Base-by-base conservation (phyloP, 2,329 filamentous ascomycete species). In the Zymoseptoria brevis region DNA sequence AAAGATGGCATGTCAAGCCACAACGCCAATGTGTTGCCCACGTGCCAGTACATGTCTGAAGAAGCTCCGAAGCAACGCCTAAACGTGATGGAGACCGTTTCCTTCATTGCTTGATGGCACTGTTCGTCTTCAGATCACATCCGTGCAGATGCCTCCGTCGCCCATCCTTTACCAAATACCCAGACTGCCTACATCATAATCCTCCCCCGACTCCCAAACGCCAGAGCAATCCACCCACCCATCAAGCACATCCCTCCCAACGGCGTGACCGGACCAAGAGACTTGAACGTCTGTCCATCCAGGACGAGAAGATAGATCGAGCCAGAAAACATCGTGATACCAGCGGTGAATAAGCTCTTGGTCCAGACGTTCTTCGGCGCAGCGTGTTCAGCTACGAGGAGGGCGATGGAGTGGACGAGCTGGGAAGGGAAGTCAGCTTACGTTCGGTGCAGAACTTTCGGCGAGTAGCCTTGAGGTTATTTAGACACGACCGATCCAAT, bases 271-370 rank as follows among this genome's bases (percentile, higher is more conserved):
- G 86, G 85, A 0, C 86, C 85, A 62, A 87, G 60, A 57, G 77
- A 74, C 68, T 80, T 81, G 74, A 85, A 86, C 26, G 78, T 75
- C 66, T 81, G 77, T 19, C 84, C 81, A 72, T 87, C 81, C n/a
- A 88, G 75, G 0, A 82, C 78, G 8, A 88, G 77, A 8, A 83
- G 75, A 70, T 88, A 88, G 63, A 88, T 80, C 68, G 80, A 83
- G 1, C 86, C 86, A 60, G 80, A 83, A 73, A 88, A 88, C 78
- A 87, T 80, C 3, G 82, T 83, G 76, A 87, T 87, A 55, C 86
- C 85, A 0, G 82, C 82, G 0, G 81, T 81, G 69, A 87, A 82
- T n/a, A 87, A 75, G 1, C 74, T 57, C 54, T 72, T 73, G 55
- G 81, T 80, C 19, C 84, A 83, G 21, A 84, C 66, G 30, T 79